Conservation (phyloP, 2,329 filamentous ascomycete genomes). For the Paracamarosporium sp. region DNA sequence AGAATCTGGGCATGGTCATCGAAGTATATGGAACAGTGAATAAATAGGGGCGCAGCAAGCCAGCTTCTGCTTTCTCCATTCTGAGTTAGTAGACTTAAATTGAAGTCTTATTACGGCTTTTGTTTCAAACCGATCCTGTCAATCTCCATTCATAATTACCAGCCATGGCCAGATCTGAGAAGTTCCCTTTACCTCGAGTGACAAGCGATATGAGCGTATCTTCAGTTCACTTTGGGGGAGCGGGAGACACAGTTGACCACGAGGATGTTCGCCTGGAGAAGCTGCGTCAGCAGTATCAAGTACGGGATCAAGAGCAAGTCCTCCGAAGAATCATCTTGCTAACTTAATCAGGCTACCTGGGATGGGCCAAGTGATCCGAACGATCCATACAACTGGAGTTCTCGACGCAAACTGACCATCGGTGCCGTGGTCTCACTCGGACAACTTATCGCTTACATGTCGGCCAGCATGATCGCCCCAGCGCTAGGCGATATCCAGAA, state of each 20-base stretch:
- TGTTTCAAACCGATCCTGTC: too few species aligned
- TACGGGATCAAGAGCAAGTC: neutral
- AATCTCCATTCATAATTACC: neutral
- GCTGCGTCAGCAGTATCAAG: neutral
- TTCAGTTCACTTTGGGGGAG: neutral
- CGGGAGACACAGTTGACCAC: neutral
- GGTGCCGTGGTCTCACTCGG: constrained; percentile 14
- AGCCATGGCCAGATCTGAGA: neutral
- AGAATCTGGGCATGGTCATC: neutral
- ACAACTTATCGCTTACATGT: constrained; percentile 23
- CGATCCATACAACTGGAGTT: constrained; percentile 44
- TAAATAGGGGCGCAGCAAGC: neutral
- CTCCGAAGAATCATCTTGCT: neutral
- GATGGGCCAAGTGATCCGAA: constrained; percentile 29
- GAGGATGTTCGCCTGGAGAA: neutral
- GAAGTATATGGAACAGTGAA: neutral
- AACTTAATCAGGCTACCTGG: constrained; percentile 14
- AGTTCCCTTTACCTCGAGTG: neutral
- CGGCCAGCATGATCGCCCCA: constrained; percentile 20
- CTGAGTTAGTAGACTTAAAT: neutral
- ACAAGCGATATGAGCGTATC: neutral
- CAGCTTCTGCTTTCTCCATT: neutral
- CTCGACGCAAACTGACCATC: constrained; percentile 23
- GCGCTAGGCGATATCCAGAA: constrained; percentile 15
- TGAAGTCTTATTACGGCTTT: neutral